These are phyloP conservation scores for Talaromyces nanjingensis DNA, from an alignment of 495 filamentous ascomycete species.

Conservation along the genomic window DNA sequence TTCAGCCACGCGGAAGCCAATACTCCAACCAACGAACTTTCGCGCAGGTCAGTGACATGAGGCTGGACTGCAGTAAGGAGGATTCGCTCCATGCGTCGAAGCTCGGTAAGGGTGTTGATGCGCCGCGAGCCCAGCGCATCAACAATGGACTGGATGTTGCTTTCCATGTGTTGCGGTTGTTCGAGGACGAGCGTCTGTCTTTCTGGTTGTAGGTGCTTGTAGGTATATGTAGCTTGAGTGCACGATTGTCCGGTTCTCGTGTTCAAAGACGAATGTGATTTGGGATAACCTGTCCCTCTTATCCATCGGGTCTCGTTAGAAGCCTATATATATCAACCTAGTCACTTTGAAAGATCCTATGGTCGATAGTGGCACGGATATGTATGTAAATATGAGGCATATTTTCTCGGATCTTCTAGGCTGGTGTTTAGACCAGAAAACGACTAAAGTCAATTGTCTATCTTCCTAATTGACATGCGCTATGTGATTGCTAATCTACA, in stretches of 20 bases:
- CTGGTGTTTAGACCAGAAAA: not conserved
- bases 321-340: not conserved
- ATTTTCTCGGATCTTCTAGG: not conserved
- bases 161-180: slow-evolving; percentile 19
- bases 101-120: slow-evolving; percentile 66
- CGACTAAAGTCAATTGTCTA: not conserved
- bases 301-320: not conserved
- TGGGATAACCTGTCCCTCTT: not conserved
- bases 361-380: not conserved
- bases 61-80: slow-evolving; percentile 37
- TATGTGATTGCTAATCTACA: too few species aligned
- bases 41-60: slow-evolving; percentile 33
- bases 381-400: not conserved
- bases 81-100: slow-evolving; percentile 65
- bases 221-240: not conserved
- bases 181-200: not conserved
- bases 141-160: slow-evolving; percentile 43
- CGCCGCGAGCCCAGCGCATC: slow-evolving; percentile 52
- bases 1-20: slow-evolving; percentile 69
- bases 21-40: slow-evolving; percentile 51
- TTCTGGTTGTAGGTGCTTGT: not conserved
- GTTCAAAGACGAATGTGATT: not conserved
- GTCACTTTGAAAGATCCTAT: not conserved
- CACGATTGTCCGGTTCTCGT: not conserved
- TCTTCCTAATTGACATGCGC: too few species aligned